Base-by-base conservation (phyloP, 1,284 basidiomycete genomes). In the Xerocomus tenax region DNA sequence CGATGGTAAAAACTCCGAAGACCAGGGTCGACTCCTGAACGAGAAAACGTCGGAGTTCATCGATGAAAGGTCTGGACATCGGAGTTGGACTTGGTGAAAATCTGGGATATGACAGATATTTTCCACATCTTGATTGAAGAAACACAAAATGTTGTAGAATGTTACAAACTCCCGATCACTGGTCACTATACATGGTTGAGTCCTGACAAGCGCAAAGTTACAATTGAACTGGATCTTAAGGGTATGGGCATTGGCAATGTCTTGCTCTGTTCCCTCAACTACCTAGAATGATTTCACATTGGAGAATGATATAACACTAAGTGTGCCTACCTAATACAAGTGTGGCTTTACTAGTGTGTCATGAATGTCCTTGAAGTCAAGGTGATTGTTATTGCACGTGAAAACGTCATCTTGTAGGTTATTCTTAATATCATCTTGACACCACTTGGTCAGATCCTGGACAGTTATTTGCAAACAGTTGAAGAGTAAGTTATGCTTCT, bases 81-180 rank as follows among this genome's bases (percentile, higher is more conserved):
- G n/a, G n/a, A n/a, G n/a, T n/a, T n/a, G n/a, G n/a, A n/a, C n/a
- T n/a, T n/a, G n/a, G n/a, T n/a, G n/a, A n/a, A n/a, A n/a, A n/a
- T n/a, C n/a, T n/a, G n/a, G n/a, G n/a, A n/a, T n/a, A n/a, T n/a
- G n/a, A n/a, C n/a, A n/a, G n/a, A n/a, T n/a, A 15, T 32, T 15
- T 1, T 7, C 13, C 30, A 53, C 39, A 0, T 47, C 36, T 1
- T 3, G 5, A 8, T 53, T 0, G 2, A 39, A 56, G 16, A 16
- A 26, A n/a, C 21, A 26, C 5, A 55, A 26, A 26, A 56, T 3
- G 2, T 13, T 21, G 15, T 54, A 41, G 13, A 56, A 56, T 2
- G 39, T 42, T 9, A 3, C 25, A 26, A 26, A 26, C 25, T 26
- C 25, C 25, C 25, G 25, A 26, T 3, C 25, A 8, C 9, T 19